phyloP scores from a whole-genome alignment of 176 grass and related monocot species.

The Bothriochloa decipiens region DNA sequence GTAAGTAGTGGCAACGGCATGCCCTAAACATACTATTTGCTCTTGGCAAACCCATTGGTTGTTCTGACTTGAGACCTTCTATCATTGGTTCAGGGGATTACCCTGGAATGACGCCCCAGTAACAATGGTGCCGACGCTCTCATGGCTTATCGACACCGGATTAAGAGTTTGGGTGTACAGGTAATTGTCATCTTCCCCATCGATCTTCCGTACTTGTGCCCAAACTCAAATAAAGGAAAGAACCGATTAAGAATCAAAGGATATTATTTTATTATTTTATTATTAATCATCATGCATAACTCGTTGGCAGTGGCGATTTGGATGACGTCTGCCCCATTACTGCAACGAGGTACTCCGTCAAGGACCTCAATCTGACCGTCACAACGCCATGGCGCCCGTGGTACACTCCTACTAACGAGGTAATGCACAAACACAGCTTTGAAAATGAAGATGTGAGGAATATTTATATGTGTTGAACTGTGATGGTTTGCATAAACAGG shows the following conservation, averaged over 20 bases:
- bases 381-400: constrained; percentile 49
- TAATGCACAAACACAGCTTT: not conserved
- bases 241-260: not conserved
- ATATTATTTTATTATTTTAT: too few relatives aligned
- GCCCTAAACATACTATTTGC: not conserved
- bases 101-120: constrained; percentile 11
- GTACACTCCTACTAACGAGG: constrained; percentile 43
- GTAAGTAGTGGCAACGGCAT: constrained; percentile 22
- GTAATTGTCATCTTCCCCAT: not conserved
- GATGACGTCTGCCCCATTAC: constrained; percentile 53
- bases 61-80: not conserved
- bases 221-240: not conserved
- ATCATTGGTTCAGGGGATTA: not conserved
- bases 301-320: constrained; percentile 49
- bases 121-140: constrained; percentile 32
- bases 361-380: constrained; percentile 36
- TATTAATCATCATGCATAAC: too few relatives aligned
- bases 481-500: too few relatives aligned
- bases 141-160: constrained; percentile 20
- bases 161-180: constrained; percentile 58
- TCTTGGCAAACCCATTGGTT: not conserved
- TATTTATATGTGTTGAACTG: too few relatives aligned
- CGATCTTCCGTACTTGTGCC: too few relatives aligned
- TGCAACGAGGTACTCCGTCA: constrained; percentile 49
- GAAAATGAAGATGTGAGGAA: too few relatives aligned